Evolutionary conservation across 2,329 filamentous ascomycete genomes (phyloP).

Genomic region (Reticulascus tulasneorum): DNA sequence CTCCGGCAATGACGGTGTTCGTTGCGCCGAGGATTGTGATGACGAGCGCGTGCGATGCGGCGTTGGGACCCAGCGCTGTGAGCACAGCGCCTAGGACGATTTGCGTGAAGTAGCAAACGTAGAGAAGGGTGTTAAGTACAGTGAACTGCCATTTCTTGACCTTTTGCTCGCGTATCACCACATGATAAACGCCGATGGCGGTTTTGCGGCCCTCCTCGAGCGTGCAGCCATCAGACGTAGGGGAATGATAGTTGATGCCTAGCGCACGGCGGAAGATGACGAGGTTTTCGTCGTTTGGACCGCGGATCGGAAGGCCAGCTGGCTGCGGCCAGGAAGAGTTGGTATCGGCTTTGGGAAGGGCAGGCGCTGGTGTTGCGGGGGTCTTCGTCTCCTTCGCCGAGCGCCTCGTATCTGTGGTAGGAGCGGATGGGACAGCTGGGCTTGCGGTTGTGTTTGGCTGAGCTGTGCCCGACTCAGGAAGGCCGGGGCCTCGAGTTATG

Average conservation of each 20-base stretch:
- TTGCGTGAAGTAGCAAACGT: conserved; percentile 38
- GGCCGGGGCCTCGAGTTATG: too few species aligned
- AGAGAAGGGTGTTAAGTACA: conserved; percentile 32
- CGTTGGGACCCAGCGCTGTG: conserved; percentile 40
- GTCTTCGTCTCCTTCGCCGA: too few species aligned
- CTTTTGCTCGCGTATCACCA: conserved; percentile 28
- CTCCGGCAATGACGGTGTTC: conserved; percentile 60
- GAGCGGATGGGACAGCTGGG: too few species aligned
- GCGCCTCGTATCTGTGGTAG: too few species aligned
- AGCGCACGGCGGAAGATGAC: conserved; percentile 38
- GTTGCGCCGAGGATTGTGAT: conserved; percentile 58
- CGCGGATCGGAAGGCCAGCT: too few species aligned
- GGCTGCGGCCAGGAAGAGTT: too few species aligned
- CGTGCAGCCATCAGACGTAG: conserved; percentile 17
- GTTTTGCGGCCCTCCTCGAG: conserved; percentile 29
- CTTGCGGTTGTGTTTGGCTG: too few species aligned
- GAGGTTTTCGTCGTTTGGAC: conserved; percentile 33
- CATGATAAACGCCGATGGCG: conserved; percentile 37
- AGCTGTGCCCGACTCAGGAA: too few species aligned
- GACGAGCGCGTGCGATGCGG: conserved; percentile 42
- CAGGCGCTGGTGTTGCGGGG: too few species aligned
- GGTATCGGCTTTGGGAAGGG: too few species aligned
- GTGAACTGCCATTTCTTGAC: conserved; percentile 27
- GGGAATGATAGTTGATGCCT: conserved; percentile 33
- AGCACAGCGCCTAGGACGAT: conserved; percentile 44